Conservation (phyloP, 2,329 filamentous ascomycete genomes). For the Curvularia sp. region DNA sequence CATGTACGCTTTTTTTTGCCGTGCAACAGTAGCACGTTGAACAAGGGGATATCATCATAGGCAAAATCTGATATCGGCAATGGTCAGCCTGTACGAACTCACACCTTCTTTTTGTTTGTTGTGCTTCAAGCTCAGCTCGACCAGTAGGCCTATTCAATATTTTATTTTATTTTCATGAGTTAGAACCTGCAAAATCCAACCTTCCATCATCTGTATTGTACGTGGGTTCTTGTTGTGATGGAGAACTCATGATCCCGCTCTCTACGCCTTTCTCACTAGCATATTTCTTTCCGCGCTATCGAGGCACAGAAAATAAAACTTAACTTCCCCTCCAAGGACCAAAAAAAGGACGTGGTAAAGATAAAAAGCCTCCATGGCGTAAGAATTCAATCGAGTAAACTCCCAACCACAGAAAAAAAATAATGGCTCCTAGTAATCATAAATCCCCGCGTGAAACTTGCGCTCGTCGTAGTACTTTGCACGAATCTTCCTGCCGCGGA, state of each 20-base stretch:
- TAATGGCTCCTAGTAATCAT: conserved; percentile 32
- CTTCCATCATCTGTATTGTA: background rate
- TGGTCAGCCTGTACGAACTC: background rate
- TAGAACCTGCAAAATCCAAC: background rate
- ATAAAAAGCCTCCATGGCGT: background rate
- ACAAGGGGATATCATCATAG: background rate
- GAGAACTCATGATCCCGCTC: background rate
- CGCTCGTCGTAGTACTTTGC: conserved; percentile 83
- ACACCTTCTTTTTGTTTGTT: background rate
- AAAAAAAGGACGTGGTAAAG: background rate
- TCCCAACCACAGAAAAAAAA: background rate
- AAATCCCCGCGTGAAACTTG: conserved; percentile 71
- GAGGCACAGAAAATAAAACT: background rate
- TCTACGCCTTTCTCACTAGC: background rate
- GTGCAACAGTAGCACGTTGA: background rate
- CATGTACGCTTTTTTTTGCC: background rate
- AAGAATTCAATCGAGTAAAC: background rate
- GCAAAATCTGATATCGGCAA: background rate
- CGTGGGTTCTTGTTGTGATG: background rate
- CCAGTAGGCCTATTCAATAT: background rate
- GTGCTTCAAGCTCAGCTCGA: background rate
- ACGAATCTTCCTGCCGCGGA: conserved; percentile 85
- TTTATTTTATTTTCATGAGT: background rate
- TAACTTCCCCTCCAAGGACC: background rate
- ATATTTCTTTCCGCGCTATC: background rate